Percentiles rank a stretch among this genome's conserved stretches.
Evolutionary conservation across 345 rosid species (phyloP).

Genomic region (Rhizophora apiculata): DNA sequence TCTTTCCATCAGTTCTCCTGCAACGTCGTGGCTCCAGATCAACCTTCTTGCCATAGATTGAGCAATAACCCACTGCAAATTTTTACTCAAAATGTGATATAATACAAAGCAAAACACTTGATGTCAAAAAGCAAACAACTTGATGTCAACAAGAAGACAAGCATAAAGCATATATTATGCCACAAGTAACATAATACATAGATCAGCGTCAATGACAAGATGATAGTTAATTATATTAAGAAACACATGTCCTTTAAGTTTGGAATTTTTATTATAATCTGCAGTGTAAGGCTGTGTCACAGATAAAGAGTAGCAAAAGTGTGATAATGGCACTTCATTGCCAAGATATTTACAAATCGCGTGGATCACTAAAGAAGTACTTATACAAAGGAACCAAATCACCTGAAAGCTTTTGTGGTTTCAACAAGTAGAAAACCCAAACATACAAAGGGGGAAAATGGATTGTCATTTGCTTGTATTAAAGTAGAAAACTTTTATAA

Average conservation of each 20-base stretch:
- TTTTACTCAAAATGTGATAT: conserved; percentile 10
- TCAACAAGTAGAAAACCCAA: conserved; percentile 11
- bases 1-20: conserved; percentile 38
- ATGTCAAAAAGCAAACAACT: conserved; percentile 1
- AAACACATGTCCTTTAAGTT: neutral
- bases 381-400: conserved; percentile 21
- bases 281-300: conserved; percentile 4
- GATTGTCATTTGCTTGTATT: conserved; percentile 2
- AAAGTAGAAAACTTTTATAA: conserved; percentile 1
- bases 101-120: conserved; percentile 3
- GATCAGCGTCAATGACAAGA: conserved; percentile 4
- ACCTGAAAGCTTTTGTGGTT: conserved; percentile 14
- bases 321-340: conserved; percentile 15
- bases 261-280: neutral
- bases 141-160: conserved; percentile 3
- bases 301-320: conserved; percentile 12
- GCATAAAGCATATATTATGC: neutral
- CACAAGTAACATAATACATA: conserved; percentile 3
- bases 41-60: conserved; percentile 47
- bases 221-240: neutral
- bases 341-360: conserved; percentile 23
- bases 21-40: conserved; percentile 34
- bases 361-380: conserved; percentile 21
- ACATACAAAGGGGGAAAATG: neutral
- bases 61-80: conserved; percentile 49